A percentile compares a stretch with the other conserved stretches of the same genome.
Conservation (phyloP, 352 stramenopile genomes). For the Globisporangium echinulatum region DNA sequence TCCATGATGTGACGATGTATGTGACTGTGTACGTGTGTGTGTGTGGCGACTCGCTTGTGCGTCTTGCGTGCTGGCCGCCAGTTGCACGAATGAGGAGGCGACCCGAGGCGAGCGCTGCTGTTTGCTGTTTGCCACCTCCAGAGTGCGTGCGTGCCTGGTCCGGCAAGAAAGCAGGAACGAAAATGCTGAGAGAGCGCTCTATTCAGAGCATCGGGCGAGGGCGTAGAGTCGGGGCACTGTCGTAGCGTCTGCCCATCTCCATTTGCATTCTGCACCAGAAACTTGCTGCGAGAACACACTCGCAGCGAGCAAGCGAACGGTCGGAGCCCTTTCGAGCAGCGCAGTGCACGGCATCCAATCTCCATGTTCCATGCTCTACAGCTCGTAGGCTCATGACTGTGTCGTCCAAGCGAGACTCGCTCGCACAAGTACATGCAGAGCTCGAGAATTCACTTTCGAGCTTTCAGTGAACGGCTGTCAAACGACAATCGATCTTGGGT, state of each 20-base stretch:
- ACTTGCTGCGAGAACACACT: not conserved
- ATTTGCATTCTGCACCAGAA: not conserved
- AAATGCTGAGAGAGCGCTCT: not conserved
- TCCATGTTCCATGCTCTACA: too few relatives aligned
- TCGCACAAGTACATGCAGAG: too few relatives aligned
- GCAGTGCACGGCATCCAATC: too few relatives aligned
- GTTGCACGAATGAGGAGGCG: not conserved
- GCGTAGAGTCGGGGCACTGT: not conserved
- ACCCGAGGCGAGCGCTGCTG: too few relatives aligned
- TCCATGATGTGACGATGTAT: slow-evolving; percentile 6
- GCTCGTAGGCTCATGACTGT: too few relatives aligned
- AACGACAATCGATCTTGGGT: too few relatives aligned
- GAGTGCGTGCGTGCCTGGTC: not conserved
- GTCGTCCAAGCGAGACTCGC: too few relatives aligned
- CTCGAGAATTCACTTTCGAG: too few relatives aligned
- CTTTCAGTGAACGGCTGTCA: too few relatives aligned
- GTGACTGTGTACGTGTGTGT: not conserved
- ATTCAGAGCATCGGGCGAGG: not conserved
- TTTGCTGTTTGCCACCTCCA: not conserved
- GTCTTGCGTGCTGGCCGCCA: not conserved
- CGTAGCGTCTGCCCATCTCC: too few relatives aligned
- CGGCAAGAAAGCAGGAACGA: not conserved
- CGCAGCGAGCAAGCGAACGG: too few relatives aligned
- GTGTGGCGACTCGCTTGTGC: not conserved
- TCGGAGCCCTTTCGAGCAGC: too few relatives aligned